Evolutionary conservation across 768 basidiomycete species (phyloP), one percentile per base, ranked within the genome.

Genomic region (Rhizopogon rudus): DNA sequence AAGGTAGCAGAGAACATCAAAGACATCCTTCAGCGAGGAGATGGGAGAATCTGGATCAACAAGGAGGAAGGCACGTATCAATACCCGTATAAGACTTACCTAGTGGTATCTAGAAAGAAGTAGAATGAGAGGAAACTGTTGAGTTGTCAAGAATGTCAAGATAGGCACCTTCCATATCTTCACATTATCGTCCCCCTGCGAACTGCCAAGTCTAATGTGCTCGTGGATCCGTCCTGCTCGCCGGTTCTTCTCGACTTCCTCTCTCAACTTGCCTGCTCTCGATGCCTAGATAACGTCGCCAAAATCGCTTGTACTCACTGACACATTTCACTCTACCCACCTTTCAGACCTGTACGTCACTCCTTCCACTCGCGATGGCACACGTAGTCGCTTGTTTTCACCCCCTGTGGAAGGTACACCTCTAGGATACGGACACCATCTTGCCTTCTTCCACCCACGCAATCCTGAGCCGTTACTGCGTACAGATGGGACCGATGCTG

Each of bases 41-140:
- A 87, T 8, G 85, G 78, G 1, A 82, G 79, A 61, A 75, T 75
- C 20, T 95, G 91, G 91, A 81, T 93, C 16, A 82, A 96, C 64
- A 72, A 91, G 71, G 71, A 72, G 43, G 71, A 82, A 50, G 91
- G 91, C 0, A 67, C 81, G 8, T 96, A 94, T 65, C 79, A 88
- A 62, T 94, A 91, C 66, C 87, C 87, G 0, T 93, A 93, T 75
- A 79, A 80, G 67, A 86, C 84, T 5, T 76, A 73, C 49, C 75
- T 88, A 22, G 80, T 91, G 6, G 63, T 87, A 33, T 61, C 71
- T 16, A 71, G 64, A 60, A 79, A 74, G 73, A 77, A 77, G 65
- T 78, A 61, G 29, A 40, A 0, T 3, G 8, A 3, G 35, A 37
- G 20, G 31, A 20, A 48, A 48, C n/a, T 17, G 17, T 29, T 5